Conservation (phyloP, 1,139 yeast genomes). For the Nadsonia starkeyi-henricii region DNA sequence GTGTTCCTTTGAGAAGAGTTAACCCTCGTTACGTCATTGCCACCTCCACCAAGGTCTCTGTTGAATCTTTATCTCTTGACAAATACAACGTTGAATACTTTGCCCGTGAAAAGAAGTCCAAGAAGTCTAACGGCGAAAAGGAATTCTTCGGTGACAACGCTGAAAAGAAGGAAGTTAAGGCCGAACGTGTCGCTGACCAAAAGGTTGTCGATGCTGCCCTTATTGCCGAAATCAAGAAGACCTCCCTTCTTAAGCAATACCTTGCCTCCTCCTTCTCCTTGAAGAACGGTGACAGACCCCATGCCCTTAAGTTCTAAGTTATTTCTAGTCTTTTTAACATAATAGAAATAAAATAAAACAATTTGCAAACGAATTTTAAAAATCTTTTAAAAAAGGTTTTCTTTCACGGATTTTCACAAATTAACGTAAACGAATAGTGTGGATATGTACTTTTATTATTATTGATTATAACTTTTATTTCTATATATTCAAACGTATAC, state of each 20-base stretch:
- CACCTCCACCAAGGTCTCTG: slow-evolving; percentile 83
- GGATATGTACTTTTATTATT: not conserved
- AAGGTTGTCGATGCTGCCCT: slow-evolving; percentile 91
- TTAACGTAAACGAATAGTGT: not conserved
- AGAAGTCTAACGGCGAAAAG: slow-evolving; percentile 78
- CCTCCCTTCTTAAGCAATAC: slow-evolving; percentile 96
- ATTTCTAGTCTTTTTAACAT: not conserved
- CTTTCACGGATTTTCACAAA: not conserved
- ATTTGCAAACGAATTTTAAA: not conserved
- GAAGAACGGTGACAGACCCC: slow-evolving; percentile 98
- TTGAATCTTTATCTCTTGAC: slow-evolving; percentile 70
- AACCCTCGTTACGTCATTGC: slow-evolving; percentile 98
- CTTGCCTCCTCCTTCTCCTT: slow-evolving; percentile 93
- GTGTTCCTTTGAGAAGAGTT: slow-evolving; percentile 99
- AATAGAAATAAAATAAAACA: not conserved
- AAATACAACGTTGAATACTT: slow-evolving; percentile 94
- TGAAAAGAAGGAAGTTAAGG: slow-evolving; percentile 74
- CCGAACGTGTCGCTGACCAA: slow-evolving; percentile 97
- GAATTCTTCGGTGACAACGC: slow-evolving; percentile 86
- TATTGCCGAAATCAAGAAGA: slow-evolving; percentile 89
- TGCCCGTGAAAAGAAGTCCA: slow-evolving; percentile 85
- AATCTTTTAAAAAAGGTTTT: not conserved
- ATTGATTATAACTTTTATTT: not conserved
- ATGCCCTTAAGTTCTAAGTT: slow-evolving; percentile 86
- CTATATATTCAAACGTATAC: not conserved